Conservation (phyloP, 2,329 filamentous ascomycete genomes). For the Botrytis medusae region DNA sequence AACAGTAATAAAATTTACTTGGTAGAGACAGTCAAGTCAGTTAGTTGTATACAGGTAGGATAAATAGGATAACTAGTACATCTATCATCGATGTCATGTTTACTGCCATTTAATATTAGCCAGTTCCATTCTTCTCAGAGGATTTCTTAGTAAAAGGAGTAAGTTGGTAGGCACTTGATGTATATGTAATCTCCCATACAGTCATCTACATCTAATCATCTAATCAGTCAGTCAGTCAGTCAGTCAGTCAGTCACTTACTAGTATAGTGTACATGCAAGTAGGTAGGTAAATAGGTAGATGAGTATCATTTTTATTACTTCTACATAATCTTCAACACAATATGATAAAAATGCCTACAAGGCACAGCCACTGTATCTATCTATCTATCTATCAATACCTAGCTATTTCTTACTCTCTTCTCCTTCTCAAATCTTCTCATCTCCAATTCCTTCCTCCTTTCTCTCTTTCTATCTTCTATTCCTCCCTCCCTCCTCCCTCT, state of each 20-base stretch:
- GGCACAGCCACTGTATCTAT: no score
- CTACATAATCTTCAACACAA: background rate
- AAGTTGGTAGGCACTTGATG: background rate
- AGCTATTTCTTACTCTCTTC: background rate
- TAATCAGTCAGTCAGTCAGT: background rate
- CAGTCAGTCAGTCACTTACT: background rate
- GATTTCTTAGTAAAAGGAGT: background rate
- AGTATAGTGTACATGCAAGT: no score
- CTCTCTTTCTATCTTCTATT: no score
- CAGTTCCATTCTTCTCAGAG: background rate
- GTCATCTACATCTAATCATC: background rate
- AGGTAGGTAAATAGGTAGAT: no score
- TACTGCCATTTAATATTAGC: background rate
- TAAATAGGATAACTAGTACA: no score
- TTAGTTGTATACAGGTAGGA: no score
- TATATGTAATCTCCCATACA: background rate
- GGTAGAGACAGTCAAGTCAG: no score
- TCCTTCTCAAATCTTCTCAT: background rate
- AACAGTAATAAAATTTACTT: background rate
- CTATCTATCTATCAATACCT: no score
- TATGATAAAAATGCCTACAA: background rate
- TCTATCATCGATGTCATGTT: background rate
- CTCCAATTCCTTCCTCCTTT: background rate
- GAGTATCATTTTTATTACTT: background rate
- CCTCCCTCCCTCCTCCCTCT: background rate